Percentiles rank a stretch among this genome's conserved stretches.
Evolutionary conservation across 2,329 filamentous ascomycete species (phyloP).

Genomic region (Cladosporium austrohemisphaericum): DNA sequence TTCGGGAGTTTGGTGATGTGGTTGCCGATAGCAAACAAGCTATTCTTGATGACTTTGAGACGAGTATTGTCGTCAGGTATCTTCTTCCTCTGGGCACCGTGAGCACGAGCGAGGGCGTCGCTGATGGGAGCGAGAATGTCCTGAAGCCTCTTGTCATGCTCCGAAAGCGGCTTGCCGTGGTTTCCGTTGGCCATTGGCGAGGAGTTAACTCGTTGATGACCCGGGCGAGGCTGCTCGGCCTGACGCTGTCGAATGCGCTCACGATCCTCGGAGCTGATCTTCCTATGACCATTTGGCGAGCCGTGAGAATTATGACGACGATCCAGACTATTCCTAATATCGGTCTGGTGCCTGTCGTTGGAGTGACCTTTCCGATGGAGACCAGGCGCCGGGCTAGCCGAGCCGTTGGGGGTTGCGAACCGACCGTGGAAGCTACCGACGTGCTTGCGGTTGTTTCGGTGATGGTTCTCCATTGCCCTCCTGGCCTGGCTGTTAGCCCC

Average conservation of each 20-base stretch:
- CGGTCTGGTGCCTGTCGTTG: constrained; percentile 29
- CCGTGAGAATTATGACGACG: constrained; percentile 36
- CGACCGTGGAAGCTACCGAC: constrained; percentile 53
- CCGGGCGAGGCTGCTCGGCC: constrained; percentile 46
- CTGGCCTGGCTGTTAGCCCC: constrained; percentile 68
- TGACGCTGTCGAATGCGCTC: constrained; percentile 53
- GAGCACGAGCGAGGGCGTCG: constrained; percentile 57
- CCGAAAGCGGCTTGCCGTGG: constrained; percentile 35
- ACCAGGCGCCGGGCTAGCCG: constrained; percentile 66
- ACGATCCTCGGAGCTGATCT: constrained; percentile 27
- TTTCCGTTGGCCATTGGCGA: constrained; percentile 35
- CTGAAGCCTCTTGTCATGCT: constrained; percentile 38
- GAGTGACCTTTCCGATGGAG: constrained; percentile 35
- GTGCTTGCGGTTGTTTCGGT: constrained; percentile 87
- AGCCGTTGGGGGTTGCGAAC: constrained; percentile 56
- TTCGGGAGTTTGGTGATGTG: constrained; percentile 51
- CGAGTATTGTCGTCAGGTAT: constrained; percentile 61
- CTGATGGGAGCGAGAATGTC: constrained; percentile 52
- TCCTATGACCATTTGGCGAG: constrained; percentile 44
- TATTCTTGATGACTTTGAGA: constrained; percentile 58
- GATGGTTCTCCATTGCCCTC: constrained; percentile 83
- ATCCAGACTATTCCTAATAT: constrained; percentile 36
- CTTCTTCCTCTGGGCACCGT: constrained; percentile 59
- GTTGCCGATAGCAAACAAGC: constrained; percentile 60
- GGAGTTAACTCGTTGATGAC: constrained; percentile 38